These are phyloP conservation scores for Penicilliopsis zonata DNA, from an alignment of 495 filamentous ascomycete species.

Conservation along the genomic window DNA sequence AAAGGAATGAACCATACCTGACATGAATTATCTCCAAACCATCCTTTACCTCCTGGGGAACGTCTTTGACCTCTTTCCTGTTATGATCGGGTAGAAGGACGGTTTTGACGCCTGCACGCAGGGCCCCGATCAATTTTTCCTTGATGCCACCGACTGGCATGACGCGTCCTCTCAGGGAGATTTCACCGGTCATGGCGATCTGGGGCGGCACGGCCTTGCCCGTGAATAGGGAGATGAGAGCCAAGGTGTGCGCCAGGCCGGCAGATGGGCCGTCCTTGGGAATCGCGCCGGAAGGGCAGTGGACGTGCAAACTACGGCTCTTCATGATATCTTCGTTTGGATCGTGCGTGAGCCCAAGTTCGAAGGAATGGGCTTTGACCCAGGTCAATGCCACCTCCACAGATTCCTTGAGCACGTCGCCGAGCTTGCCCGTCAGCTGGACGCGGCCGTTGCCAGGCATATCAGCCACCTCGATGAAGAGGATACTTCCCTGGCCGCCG, in stretches of 20 bases:
- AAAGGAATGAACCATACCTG: slow-evolving; percentile 40
- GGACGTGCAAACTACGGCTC: slow-evolving; percentile 86
- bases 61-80: slow-evolving; percentile 83
- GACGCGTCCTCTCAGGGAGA: slow-evolving; percentile 78
- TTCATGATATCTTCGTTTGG: slow-evolving; percentile 92
- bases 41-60: slow-evolving; percentile 80
- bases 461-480: slow-evolving; percentile 96
- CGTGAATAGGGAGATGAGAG: slow-evolving; percentile 81
- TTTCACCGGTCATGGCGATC: slow-evolving; percentile 95
- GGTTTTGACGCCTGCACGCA: slow-evolving; percentile 88
- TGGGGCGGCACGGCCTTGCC: slow-evolving; percentile 82
- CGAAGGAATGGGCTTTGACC: slow-evolving; percentile 94
- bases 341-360: slow-evolving; percentile 70
- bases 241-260: slow-evolving; percentile 87
- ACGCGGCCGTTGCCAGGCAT: slow-evolving; percentile 92
- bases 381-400: slow-evolving; percentile 92
- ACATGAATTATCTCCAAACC: slow-evolving; percentile 85
- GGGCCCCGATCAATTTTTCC: slow-evolving; percentile 94
- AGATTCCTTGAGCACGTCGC: slow-evolving; percentile 92
- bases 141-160: slow-evolving; percentile 92
- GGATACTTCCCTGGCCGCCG: slow-evolving; percentile 86
- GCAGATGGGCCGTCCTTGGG: slow-evolving; percentile 89
- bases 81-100: slow-evolving; percentile 84
- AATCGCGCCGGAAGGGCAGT: slow-evolving; percentile 90
- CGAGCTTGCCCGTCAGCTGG: slow-evolving; percentile 97